These are phyloP conservation scores for Mortierella sp. DNA, from an alignment of 371 early-diverging fungal genomes.

Conservation along the genomic window DNA sequence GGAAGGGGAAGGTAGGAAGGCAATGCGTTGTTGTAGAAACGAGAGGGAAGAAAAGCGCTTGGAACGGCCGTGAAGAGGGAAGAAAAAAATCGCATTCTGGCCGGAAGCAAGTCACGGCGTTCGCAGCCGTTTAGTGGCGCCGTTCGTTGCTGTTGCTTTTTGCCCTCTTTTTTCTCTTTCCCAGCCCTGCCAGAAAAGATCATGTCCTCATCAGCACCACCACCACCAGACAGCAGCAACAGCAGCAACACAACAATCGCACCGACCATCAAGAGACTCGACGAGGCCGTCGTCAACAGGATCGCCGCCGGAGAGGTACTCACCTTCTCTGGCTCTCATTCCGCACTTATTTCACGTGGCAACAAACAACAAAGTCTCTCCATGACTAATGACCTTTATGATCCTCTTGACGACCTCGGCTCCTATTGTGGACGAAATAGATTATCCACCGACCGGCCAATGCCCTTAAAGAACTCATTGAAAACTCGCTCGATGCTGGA, in stretches of 20 bases:
- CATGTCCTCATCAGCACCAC: constrained; percentile 10
- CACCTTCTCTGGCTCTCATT: neutral
- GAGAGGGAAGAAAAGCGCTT: neutral
- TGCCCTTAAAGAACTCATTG: constrained; percentile 97
- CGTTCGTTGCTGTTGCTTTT: neutral
- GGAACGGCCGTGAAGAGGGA: neutral
- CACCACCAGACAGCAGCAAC: neutral
- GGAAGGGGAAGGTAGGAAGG: neutral
- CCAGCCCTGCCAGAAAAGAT: neutral
- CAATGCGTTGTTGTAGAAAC: neutral
- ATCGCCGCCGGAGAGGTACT: constrained; percentile 96
- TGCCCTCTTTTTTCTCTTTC: neutral
- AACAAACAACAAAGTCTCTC: neutral
- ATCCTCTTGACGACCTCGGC: neutral
- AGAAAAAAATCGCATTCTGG: neutral
- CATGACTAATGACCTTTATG: constrained; percentile 20
- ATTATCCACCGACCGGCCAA: constrained; percentile 95
- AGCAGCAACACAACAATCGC: constrained; percentile 14
- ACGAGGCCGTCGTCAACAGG: constrained; percentile 88
- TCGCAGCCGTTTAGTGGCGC: neutral
- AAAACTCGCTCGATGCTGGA: constrained; percentile 98
- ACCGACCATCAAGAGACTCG: constrained; percentile 75
- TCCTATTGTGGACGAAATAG: constrained; percentile 53
- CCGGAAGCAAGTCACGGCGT: neutral
- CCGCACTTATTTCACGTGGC: neutral